Evolutionary conservation across 257 asterid genomes (phyloP), one percentile per base, ranked within the genome.

Genomic region (Eustoma russellianum): DNA sequence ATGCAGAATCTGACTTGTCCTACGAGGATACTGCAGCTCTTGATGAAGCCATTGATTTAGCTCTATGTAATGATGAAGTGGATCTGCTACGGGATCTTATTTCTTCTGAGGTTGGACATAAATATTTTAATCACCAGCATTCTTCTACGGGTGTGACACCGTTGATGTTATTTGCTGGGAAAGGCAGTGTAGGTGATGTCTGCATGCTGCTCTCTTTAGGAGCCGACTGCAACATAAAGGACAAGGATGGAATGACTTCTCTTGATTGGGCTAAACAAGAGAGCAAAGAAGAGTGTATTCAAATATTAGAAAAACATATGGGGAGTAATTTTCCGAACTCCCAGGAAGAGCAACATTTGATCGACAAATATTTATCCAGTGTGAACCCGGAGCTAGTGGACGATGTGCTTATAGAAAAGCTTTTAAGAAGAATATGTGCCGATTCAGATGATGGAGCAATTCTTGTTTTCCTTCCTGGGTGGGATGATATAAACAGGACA

Each of bases 391-490:
- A 81, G 59, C 57, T 77, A 40, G 70, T 85, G 28, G 98, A 92
- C 63, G 79, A 60, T 49, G 85, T 83, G 66, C 94, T 92, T 61
- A 81, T 92, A 38, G 97, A 85, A 66, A 70, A 88, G 67, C 78
- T 92, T 60, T 66, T 92, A 63, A 67, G 77, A 70, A 76, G 66
- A 71, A 79, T 92, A 65, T 92, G 98, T 58, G 71, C 6, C 2
- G 86, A 77, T 73, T 80, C 93, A 5, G 44, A 57, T 48, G 85
- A 74, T 6, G 98, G 97, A 52, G 98, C 98, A 52, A 68, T 91
- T 75, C 95, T 88, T 34, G 72, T 92, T 65, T 92, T 92, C 68
- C 86, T 92, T 69, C 93, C 95, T 7, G 97, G 98, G 46, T 92
- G 98, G 98, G 95, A 88, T 59, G 97, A 88, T 58, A 92, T 92